Base-by-base conservation (phyloP, 2,329 filamentous ascomycete species). In the Sporothrix dimorphospora region DNA sequence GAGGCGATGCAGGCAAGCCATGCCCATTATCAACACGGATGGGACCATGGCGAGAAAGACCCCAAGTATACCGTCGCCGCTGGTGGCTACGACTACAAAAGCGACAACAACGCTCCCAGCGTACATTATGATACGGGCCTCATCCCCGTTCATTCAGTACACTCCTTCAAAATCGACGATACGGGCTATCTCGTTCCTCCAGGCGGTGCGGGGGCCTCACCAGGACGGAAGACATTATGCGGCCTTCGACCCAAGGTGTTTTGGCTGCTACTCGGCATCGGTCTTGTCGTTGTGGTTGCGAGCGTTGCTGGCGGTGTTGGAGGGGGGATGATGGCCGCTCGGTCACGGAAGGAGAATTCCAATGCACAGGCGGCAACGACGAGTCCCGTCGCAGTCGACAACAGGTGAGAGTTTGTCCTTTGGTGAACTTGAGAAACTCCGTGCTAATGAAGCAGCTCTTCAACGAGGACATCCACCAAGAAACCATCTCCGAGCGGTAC, bases 251-350 rank as follows among this genome's bases (percentile, higher is more conserved):
- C 72, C n/a, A 72, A 72, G 34, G 12, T 73, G 12, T 78, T 78
- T 57, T 73, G 76, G 67, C 72, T 78, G 11, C 30, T 76, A 0
- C 45, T 74, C 2, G 66, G 73, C 9, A 38, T 75, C 14, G 71
- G 40, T 3, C 19, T 77, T n/a, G 63, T 76, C 8, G 57, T 78
- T 12, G 24, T 78, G 4, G 75, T 72, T 1, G 77, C 74, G 0
- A 74, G 74, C 11, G 71, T 79, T 8, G 78, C 76, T 1, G 78
- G 76, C 9, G 76, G 76, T 14, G 75, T 79, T 0, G 78, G 75
- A 3, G 77, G 74, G 7, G 71, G 73, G 2, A 49, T 74, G n/a
- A 67, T 70, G 19, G 72, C 75, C 0, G 71, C 73, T 45, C 72
- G 61, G 14, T 51, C 74, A 11, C 30, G 63, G 47, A 63, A 63